Evolutionary conservation across 345 rosid genomes (phyloP).

Genomic region (Nephelium lappaceum): DNA sequence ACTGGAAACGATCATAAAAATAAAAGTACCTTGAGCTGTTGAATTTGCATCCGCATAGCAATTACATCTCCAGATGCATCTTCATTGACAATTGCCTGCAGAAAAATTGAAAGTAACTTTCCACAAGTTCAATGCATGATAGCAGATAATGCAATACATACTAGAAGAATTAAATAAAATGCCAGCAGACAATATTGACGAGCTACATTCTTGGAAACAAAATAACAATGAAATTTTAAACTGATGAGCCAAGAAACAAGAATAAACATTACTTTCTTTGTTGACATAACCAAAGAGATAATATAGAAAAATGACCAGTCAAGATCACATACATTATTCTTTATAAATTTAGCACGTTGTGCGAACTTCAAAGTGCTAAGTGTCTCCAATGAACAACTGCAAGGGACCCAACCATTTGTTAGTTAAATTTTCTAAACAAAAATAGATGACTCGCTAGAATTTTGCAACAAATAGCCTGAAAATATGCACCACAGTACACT

Average conservation of each 20-base stretch:
- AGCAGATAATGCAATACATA: not conserved
- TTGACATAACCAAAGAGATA: not conserved
- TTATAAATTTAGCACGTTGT: constrained; percentile 95
- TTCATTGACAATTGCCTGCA: constrained; percentile 92
- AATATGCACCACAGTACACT: not conserved
- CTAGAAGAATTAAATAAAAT: constrained; percentile 4
- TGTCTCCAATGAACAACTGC: constrained; percentile 95
- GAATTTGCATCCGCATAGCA: constrained; percentile 93
- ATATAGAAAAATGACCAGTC: not conserved
- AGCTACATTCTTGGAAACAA: not conserved
- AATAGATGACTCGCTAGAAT: not conserved
- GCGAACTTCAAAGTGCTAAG: constrained; percentile 97
- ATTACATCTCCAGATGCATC: constrained; percentile 97
- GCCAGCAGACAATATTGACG: too few relatives aligned
- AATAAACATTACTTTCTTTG: not conserved
- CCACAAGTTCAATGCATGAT: not conserved
- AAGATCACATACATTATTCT: constrained; percentile 72
- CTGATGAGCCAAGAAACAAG: not conserved
- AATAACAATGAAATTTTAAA: not conserved
- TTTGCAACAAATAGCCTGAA: not conserved
- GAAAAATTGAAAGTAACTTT: constrained; percentile 13
- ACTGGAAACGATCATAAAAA: constrained; percentile 5
- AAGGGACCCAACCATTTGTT: constrained; percentile 17
- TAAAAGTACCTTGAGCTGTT: constrained; percentile 75
- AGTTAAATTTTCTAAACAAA: constrained; percentile 12